Percentiles rank a stretch among this genome's conserved stretches.
phyloP scores from a whole-genome alignment of 2,329 filamentous ascomycete species.

The Septoria linicola region DNA sequence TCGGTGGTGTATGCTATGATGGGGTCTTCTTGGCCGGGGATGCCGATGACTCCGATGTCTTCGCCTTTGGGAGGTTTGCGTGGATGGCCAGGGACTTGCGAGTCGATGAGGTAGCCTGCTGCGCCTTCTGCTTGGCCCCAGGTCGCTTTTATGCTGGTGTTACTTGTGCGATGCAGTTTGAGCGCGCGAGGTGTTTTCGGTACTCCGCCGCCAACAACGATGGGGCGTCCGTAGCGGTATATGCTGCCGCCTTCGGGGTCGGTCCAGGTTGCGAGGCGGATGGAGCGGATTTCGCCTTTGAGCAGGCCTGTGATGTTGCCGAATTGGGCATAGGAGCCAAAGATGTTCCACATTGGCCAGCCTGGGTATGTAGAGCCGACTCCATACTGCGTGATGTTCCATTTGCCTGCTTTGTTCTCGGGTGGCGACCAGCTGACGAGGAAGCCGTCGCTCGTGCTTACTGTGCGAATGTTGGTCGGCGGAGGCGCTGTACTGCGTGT shows the following conservation, averaged over 20 bases:
- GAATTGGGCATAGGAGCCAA: background rate
- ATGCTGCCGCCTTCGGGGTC: constrained; percentile 1
- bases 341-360: background rate
- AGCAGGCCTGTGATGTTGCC: background rate
- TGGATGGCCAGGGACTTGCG: too few species aligned
- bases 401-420: background rate
- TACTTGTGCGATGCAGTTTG: background rate
- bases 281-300: background rate
- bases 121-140: background rate
- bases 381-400: constrained; percentile 9
- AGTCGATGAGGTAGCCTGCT: constrained; percentile 1
- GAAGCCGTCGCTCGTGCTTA: background rate
- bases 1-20: background rate
- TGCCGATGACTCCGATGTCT: too few species aligned
- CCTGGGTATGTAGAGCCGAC: background rate
- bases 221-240: background rate
- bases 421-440: constrained; percentile 1
- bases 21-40: too few species aligned
- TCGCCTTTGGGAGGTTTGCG: too few species aligned
- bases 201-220: constrained; percentile 1
- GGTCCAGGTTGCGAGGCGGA: background rate
- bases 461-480: background rate
- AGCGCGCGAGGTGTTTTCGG: background rate
- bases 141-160: background rate
- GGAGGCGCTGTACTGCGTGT: constrained; percentile 1